A percentile compares a stretch with the other conserved stretches of the same genome.
Evolutionary conservation across 768 basidiomycete species (phyloP).

Genomic region (Podaxis pistillaris): DNA sequence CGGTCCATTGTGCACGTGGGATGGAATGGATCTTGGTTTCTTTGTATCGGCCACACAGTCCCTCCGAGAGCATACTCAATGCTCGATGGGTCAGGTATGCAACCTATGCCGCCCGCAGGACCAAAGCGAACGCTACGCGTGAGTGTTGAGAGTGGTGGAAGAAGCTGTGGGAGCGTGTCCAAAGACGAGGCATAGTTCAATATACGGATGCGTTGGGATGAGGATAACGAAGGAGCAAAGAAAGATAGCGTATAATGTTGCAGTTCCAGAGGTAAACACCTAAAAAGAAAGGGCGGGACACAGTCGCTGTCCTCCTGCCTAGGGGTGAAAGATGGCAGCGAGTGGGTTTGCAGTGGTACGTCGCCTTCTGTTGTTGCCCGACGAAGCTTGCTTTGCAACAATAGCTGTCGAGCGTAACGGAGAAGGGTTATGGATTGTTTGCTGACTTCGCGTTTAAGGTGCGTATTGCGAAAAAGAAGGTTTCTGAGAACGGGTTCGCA

Average conservation of each 20-base stretch:
- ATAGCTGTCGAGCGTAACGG: slow-evolving; percentile 45
- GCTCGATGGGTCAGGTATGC: slow-evolving; percentile 12
- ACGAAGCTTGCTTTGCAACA: slow-evolving; percentile 34
- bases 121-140: background rate
- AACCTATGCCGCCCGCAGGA: background rate
- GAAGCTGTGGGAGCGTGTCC: slow-evolving; percentile 18
- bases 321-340: background rate
- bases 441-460: slow-evolving; percentile 36
- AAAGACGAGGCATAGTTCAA: slow-evolving; percentile 41
- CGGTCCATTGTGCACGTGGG: background rate
- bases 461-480: slow-evolving; percentile 42
- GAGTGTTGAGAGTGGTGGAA: slow-evolving; percentile 8
- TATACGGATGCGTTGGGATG: slow-evolving; percentile 52
- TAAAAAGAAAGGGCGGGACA: slow-evolving; percentile 29
- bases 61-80: background rate
- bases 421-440: slow-evolving; percentile 50
- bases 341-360: slow-evolving; percentile 1
- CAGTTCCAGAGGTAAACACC: slow-evolving; percentile 52
- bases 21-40: background rate
- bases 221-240: slow-evolving; percentile 55
- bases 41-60: slow-evolving; percentile 8
- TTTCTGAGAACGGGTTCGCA: slow-evolving; percentile 30
- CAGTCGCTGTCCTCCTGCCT: background rate
- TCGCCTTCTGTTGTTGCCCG: background rate
- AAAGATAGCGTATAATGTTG: slow-evolving; percentile 56